These are phyloP conservation scores for Tetradesmus obliquus DNA, from an alignment of 139 green algal genomes.

Conservation along the genomic window DNA sequence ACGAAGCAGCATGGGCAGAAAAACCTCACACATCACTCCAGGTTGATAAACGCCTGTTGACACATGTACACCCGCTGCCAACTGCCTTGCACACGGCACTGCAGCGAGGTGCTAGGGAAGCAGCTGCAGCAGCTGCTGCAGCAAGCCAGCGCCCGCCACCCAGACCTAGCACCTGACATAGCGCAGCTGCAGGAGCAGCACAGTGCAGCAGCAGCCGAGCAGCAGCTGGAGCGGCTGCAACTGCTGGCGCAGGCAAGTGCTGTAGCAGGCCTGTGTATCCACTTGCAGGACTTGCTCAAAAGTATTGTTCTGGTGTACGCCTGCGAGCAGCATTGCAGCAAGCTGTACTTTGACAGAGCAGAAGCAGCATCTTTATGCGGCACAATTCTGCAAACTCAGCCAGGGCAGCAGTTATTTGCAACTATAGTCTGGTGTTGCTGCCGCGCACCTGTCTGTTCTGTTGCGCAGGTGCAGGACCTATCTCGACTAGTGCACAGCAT, in stretches of 20 bases:
- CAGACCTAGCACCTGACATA: background rate
- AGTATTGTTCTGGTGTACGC: no score
- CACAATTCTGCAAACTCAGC: no score
- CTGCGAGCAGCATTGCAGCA: background rate
- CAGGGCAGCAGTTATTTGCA: no score
- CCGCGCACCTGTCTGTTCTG: background rate
- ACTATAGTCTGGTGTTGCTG: no score
- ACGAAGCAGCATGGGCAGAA: background rate
- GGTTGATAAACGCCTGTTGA: no score
- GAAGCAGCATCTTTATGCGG: no score
- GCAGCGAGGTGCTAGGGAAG: background rate
- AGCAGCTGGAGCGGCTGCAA: slow-evolving; percentile 15
- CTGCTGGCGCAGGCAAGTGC: slow-evolving; percentile 18
- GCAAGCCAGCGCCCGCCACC: background rate
- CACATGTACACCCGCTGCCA: background rate
- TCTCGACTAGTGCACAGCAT: slow-evolving; percentile 27
- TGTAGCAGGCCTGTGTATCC: background rate
- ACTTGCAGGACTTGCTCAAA: background rate
- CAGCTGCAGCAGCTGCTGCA: slow-evolving; percentile 11
- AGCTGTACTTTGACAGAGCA: no score
- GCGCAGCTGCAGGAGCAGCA: background rate
- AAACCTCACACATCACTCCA: no score
- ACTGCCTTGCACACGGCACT: background rate
- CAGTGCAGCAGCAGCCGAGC: background rate
- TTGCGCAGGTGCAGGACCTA: slow-evolving; percentile 29